Conservation (phyloP, 139 green algal species). For the Coelastrella sp. region DNA sequence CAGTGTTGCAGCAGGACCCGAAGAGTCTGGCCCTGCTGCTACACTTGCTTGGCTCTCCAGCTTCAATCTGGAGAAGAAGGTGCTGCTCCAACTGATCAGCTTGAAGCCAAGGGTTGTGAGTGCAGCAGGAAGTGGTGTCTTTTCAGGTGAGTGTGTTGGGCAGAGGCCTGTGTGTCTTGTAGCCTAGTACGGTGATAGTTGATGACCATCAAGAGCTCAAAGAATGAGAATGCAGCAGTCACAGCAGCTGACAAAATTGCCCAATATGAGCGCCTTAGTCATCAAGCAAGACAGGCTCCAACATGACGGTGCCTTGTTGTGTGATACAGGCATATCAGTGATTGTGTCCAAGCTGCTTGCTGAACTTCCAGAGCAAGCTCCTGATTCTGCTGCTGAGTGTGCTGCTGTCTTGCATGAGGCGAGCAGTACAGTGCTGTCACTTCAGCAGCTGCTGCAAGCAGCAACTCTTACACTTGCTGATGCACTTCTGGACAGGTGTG, state of each 20-base stretch:
- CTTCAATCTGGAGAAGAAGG: slow-evolving; percentile 58
- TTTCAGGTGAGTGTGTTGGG: slow-evolving; percentile 54
- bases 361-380: slow-evolving; percentile 39
- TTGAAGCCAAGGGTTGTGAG: slow-evolving; percentile 41
- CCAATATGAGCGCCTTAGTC: too few species aligned
- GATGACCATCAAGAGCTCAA: too few species aligned
- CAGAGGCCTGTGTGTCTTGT: neutral
- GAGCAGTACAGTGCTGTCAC: neutral
- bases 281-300: too few species aligned
- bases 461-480: slow-evolving; percentile 54
- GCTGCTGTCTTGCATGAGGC: neutral
- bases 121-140: slow-evolving; percentile 45
- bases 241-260: too few species aligned
- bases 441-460: slow-evolving; percentile 58
- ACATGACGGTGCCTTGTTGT: neutral
- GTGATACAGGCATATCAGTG: slow-evolving; percentile 54
- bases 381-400: slow-evolving; percentile 9
- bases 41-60: slow-evolving; percentile 52
- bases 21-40: neutral
- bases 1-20: neutral
- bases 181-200: too few species aligned
- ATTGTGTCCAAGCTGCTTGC: slow-evolving; percentile 49
- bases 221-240: too few species aligned
- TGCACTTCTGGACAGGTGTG: slow-evolving; percentile 59
- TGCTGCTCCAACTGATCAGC: slow-evolving; percentile 57